These are phyloP conservation scores for Phialocephala subalpina DNA, from an alignment of 2,329 filamentous ascomycete species.

Conservation along the genomic window DNA sequence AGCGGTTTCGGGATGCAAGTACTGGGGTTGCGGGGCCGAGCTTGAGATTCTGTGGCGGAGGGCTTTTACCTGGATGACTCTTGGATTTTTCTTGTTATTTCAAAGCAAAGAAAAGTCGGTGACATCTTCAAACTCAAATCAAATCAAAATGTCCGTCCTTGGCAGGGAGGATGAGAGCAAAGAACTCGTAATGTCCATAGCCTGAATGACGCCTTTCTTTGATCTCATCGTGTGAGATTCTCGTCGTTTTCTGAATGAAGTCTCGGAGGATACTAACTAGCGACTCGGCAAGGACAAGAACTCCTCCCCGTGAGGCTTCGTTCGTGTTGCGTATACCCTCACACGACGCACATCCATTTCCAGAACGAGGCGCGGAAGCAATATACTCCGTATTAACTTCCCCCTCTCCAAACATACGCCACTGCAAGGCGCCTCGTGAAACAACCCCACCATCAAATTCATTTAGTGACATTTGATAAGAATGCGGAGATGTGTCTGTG, in stretches of 20 bases:
- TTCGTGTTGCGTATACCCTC: neutral
- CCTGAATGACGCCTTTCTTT: neutral
- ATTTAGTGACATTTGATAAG: neutral
- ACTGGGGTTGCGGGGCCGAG: neutral
- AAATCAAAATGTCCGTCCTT: neutral
- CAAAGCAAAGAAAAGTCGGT: neutral
- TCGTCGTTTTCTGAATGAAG: neutral
- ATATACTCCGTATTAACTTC: neutral
- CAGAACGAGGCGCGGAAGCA: neutral
- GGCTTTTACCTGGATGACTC: neutral
- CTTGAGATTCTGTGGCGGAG: neutral
- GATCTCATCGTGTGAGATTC: neutral
- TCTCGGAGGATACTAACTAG: neutral
- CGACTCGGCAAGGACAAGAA: neutral
- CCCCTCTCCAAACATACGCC: neutral
- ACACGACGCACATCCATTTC: neutral
- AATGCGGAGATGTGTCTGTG: neutral
- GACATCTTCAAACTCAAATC: neutral
- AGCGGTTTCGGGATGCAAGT: neutral
- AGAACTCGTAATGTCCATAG: neutral
- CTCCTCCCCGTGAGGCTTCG: neutral
- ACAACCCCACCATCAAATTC: neutral
- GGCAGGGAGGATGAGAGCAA: neutral
- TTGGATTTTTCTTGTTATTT: neutral
- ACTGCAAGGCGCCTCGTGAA: constrained; percentile 3